Conservation (phyloP, 768 basidiomycete species). For the Hygrocybe punicea region DNA sequence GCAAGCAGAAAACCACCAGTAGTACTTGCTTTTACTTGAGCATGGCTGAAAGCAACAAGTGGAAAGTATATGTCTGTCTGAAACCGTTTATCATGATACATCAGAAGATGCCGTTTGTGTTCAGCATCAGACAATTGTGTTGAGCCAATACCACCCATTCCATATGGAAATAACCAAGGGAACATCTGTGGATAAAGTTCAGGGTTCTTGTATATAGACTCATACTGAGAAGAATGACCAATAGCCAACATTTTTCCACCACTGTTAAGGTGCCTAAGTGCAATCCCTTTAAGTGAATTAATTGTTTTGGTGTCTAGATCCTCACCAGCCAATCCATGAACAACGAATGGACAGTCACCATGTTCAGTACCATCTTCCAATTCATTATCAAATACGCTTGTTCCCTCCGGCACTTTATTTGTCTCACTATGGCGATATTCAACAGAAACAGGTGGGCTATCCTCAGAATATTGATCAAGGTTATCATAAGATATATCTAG, state of each 20-base stretch:
- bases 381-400: constrained; percentile 12
- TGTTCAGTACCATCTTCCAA: constrained; percentile 21
- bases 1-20: constrained; percentile 28
- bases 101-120: constrained; percentile 26
- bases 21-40: constrained; percentile 33
- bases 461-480: constrained; percentile 22
- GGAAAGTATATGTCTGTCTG: constrained; percentile 37
- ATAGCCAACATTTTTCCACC: constrained; percentile 18
- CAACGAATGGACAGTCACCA: constrained; percentile 36
- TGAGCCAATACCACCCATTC: constrained; percentile 17
- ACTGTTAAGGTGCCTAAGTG: constrained; percentile 19
- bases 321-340: constrained; percentile 36
- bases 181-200: constrained; percentile 31
- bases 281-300: constrained; percentile 17
- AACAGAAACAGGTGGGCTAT: constrained; percentile 12
- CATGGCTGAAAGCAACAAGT: constrained; percentile 39
- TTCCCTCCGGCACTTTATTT: constrained; percentile 10
- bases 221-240: constrained; percentile 14
- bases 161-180: constrained; percentile 37
- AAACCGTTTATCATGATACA: constrained; percentile 42
- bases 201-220: constrained; percentile 25
- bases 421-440: constrained; percentile 13
- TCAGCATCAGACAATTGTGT: constrained; percentile 14
- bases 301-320: constrained; percentile 12
- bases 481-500: constrained; percentile 26